Conservation (phyloP, 305 asterid species). For the Andrographis paniculata region DNA sequence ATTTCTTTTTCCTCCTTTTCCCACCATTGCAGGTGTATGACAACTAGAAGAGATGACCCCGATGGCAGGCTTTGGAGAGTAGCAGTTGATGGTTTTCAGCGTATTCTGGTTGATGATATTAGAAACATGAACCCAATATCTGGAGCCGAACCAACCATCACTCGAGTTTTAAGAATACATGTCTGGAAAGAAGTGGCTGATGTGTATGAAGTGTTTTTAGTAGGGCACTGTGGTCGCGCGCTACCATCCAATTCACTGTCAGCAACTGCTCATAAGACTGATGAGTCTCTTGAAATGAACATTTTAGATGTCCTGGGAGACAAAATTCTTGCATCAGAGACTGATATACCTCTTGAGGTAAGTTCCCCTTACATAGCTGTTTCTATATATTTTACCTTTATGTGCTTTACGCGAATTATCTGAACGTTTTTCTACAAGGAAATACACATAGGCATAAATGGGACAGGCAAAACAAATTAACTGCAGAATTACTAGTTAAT, state of each 20-base stretch:
- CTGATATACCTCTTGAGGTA: slow-evolving; percentile 78
- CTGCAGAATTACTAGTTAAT: too few species aligned
- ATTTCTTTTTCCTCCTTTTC: slow-evolving; percentile 6
- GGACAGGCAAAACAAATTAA: too few species aligned
- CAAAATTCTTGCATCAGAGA: slow-evolving; percentile 60
- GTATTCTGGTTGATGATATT: slow-evolving; percentile 55
- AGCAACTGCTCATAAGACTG: slow-evolving; percentile 47
- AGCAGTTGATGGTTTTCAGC: slow-evolving; percentile 82
- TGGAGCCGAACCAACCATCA: slow-evolving; percentile 28
- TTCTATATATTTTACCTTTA: slow-evolving; percentile 13
- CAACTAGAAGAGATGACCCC: slow-evolving; percentile 92
- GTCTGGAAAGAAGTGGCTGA: slow-evolving; percentile 96
- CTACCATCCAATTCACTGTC: slow-evolving; percentile 64
- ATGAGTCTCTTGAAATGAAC: slow-evolving; percentile 81
- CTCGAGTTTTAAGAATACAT: slow-evolving; percentile 58
- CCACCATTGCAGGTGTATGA: slow-evolving; percentile 75
- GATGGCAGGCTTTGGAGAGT: slow-evolving; percentile 91
- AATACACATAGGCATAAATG: too few species aligned
- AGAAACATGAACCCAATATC: slow-evolving; percentile 30
- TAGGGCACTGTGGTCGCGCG: slow-evolving; percentile 96
- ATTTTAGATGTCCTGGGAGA: slow-evolving; percentile 77
- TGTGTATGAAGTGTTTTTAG: slow-evolving; percentile 80
- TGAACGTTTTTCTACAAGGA: too few species aligned
- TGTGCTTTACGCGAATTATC: slow-evolving; percentile 5
- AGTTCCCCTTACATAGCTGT: slow-evolving; percentile 21